Conservation (phyloP, 2,329 filamentous ascomycete genomes). For the Paraphaeosphaeria sporulosa region DNA sequence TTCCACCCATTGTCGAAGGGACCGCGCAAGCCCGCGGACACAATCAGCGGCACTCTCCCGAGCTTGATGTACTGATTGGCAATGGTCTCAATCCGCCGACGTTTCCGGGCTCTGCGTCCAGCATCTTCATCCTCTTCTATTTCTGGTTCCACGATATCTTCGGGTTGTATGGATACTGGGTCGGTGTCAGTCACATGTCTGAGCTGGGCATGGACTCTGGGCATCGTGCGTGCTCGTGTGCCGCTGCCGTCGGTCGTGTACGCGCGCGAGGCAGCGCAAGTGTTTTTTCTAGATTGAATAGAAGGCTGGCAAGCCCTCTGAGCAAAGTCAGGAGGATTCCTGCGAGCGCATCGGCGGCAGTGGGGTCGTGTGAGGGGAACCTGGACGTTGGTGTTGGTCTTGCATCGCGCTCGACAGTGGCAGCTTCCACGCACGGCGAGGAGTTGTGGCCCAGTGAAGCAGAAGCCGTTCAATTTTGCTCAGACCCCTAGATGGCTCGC, state of each 20-base stretch:
- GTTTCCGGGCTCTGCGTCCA: conserved; percentile 61
- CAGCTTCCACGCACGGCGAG: not conserved
- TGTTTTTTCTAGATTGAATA: not conserved
- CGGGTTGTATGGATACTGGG: conserved; percentile 24
- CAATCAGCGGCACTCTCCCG: conserved; percentile 63
- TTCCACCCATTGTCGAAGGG: conserved; percentile 61
- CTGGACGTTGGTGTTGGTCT: conserved; percentile 1
- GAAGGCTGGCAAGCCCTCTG: not conserved
- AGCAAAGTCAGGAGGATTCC: not conserved
- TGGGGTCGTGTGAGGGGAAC: not conserved
- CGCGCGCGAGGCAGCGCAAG: not conserved
- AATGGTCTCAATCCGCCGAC: conserved; percentile 65
- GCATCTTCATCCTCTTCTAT: conserved; percentile 62
- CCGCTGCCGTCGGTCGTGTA: not conserved
- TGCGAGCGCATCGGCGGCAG: not conserved
- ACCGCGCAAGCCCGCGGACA: conserved; percentile 68
- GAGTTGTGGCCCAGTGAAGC: not conserved
- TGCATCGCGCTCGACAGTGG: conserved; percentile 6
- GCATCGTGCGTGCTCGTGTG: conserved; percentile 14
- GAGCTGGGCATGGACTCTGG: conserved; percentile 33
- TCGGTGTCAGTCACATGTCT: conserved; percentile 35
- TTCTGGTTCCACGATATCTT: conserved; percentile 59
- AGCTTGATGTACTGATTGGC: conserved; percentile 63
- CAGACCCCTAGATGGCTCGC: not conserved
- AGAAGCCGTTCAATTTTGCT: not conserved